Base-by-base conservation (phyloP, 108 stramenopile genomes). In the Skeletonema tropicum region DNA sequence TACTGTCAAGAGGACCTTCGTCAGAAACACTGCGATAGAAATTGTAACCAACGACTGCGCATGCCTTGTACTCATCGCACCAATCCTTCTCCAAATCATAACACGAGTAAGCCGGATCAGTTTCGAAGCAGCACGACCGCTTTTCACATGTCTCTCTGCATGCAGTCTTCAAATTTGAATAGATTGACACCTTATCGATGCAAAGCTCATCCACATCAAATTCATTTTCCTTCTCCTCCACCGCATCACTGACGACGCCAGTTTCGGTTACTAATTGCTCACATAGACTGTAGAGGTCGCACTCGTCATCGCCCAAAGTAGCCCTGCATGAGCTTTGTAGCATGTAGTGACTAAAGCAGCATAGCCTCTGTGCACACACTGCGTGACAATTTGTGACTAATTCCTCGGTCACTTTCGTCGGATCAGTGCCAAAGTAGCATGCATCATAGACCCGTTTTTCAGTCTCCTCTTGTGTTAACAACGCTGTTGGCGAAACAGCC, bases 21-120 rank as follows among this genome's bases (percentile, higher is more conserved):
- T 6, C 21, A 55, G 52, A 21, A 55, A 23, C 2, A 19, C 0
- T 23, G 25, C 8, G 17, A 55, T 55, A 23, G 52, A 55, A 55
- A 25, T 21, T 23, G 52, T 55, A 41, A 19, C 23, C 58, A 23
- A 61, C 58, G 23, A 41, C 41, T 29, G 35, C 35, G 29, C 70
- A 71, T 60, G 70, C 38, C 42, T 71, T 61, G 58, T 42, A 71
- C 36, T 71, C 70, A 5, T 71, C 70, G 10, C 70, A 71, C 70
- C 70, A 71, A 23, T 60, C 70, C 41, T 60, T 59, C 59, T 71
- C 70, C 70, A 71, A 45, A 23, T 17, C 10, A 41, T 71, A 71
- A 35, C 70, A 71, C 13, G 70, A 71, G 45, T 60, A 71, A 21
- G 35, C 23, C 5, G 58, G 41, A 14, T 15, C 15, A 35, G 26